Conservation (phyloP, 192 early-diverging fungal genomes). For the Umbelopsis sp. region DNA sequence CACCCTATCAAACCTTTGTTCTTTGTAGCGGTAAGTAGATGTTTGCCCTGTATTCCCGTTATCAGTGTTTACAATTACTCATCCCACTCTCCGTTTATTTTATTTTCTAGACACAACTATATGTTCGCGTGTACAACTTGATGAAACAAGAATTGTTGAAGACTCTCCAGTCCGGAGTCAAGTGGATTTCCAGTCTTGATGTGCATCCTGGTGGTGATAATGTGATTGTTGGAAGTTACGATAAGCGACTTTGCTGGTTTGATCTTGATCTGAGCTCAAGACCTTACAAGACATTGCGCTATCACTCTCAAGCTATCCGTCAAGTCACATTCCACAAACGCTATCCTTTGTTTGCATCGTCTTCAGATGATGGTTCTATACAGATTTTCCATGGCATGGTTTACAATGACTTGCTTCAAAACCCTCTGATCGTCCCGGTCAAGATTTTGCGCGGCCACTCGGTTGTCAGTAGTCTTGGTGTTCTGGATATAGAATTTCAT, state of each 20-base stretch:
- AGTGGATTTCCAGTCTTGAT: constrained; percentile 96
- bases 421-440: constrained; percentile 98
- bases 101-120: constrained; percentile 81
- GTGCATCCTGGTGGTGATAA: constrained; percentile 96
- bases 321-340: constrained; percentile 84
- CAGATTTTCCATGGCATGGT: constrained; percentile 99
- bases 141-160: constrained; percentile 83
- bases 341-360: constrained; percentile 93
- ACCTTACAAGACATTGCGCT: constrained; percentile 92
- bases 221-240: constrained; percentile 93
- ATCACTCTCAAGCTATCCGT: constrained; percentile 89
- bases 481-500: constrained; percentile 75
- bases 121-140: constrained; percentile 93
- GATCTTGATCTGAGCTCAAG: constrained; percentile 92
- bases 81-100: background rate
- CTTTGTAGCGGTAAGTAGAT: constrained; percentile 75
- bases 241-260: constrained; percentile 96
- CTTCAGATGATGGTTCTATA: constrained; percentile 90
- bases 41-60: background rate
- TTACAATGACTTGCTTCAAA: constrained; percentile 92
- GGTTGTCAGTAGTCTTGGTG: constrained; percentile 37
- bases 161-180: constrained; percentile 82
- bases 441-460: constrained; percentile 86
- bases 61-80: background rate
- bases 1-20: constrained; percentile 92